These are phyloP conservation scores for Globisporangium orthogonon DNA, from an alignment of 352 stramenopile species.

Conservation along the genomic window DNA sequence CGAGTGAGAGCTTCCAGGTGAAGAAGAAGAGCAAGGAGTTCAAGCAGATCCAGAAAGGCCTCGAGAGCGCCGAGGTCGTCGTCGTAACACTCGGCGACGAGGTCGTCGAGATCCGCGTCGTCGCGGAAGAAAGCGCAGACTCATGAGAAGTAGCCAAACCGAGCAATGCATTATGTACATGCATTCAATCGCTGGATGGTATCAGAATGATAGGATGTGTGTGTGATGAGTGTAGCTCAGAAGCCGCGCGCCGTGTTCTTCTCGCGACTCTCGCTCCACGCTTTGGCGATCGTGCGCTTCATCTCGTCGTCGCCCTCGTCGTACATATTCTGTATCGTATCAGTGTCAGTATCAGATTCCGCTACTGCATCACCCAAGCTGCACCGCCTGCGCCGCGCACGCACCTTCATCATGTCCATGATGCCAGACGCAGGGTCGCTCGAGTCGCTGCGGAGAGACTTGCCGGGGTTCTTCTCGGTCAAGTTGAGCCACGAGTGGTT, in stretches of 20 bases:
- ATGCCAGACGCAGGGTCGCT: conserved; percentile 73
- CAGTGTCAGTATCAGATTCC: not conserved
- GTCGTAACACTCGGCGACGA: conserved; percentile 48
- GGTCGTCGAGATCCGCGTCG: conserved; percentile 39
- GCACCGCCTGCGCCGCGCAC: not conserved
- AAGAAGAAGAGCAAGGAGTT: conserved; percentile 59
- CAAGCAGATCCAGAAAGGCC: conserved; percentile 60
- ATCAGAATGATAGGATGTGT: not conserved
- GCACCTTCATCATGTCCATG: conserved; percentile 90
- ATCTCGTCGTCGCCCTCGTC: conserved; percentile 85
- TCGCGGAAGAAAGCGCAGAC: conserved; percentile 17
- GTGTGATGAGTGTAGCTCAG: conserved; percentile 1
- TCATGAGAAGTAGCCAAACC: not conserved
- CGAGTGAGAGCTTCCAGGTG: conserved; percentile 59
- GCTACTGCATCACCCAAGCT: not conserved
- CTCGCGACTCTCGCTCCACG: conserved; percentile 77
- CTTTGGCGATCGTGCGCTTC: conserved; percentile 88
- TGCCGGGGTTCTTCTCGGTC: conserved; percentile 75
- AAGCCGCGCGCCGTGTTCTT: conserved; percentile 35
- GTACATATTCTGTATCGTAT: conserved; percentile 71
- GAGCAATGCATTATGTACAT: not conserved
- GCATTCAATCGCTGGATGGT: not conserved
- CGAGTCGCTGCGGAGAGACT: conserved; percentile 34
- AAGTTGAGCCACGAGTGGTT: conserved; percentile 78
- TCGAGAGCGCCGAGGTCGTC: conserved; percentile 49